A percentile compares a stretch with the other conserved stretches of the same genome.
Evolutionary conservation across 2,329 filamentous ascomycete species (phyloP).

Genomic region (Arthrobotrys musiformis): DNA sequence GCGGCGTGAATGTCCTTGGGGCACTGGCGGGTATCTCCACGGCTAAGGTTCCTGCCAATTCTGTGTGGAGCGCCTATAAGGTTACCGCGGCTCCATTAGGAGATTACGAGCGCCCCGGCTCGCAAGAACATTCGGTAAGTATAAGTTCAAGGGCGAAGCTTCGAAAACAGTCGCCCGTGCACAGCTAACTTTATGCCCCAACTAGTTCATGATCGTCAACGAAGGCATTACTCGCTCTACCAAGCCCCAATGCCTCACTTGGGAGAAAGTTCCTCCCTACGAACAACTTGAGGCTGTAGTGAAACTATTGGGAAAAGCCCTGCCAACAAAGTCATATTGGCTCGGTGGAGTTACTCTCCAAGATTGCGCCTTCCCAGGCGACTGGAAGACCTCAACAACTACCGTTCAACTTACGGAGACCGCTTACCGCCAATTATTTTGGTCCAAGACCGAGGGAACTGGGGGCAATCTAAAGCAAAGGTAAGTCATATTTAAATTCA

Average conservation of each 20-base stretch:
- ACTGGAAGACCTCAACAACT: background rate
- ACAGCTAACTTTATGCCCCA: background rate
- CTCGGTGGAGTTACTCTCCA: background rate
- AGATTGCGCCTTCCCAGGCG: background rate
- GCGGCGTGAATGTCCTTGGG: background rate
- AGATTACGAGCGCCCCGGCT: background rate
- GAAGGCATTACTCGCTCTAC: background rate
- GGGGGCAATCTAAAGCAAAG: background rate
- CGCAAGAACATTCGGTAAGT: background rate
- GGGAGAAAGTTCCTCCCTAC: background rate
- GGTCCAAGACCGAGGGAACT: background rate
- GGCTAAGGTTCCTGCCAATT: background rate
- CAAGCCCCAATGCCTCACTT: slow-evolving; percentile 2
- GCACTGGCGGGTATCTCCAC: background rate
- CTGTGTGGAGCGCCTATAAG: background rate
- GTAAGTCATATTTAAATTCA: too few species aligned
- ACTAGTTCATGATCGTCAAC: background rate
- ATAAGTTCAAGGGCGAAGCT: background rate
- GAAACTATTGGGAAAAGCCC: background rate
- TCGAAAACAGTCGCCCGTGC: background rate
- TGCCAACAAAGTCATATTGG: background rate
- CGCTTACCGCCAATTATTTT: background rate
- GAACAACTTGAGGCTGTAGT: background rate
- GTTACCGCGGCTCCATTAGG: background rate
- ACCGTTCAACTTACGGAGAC: background rate